phyloP scores from a whole-genome alignment of 768 basidiomycete genomes.

The Boletus vermiculosoides region DNA sequence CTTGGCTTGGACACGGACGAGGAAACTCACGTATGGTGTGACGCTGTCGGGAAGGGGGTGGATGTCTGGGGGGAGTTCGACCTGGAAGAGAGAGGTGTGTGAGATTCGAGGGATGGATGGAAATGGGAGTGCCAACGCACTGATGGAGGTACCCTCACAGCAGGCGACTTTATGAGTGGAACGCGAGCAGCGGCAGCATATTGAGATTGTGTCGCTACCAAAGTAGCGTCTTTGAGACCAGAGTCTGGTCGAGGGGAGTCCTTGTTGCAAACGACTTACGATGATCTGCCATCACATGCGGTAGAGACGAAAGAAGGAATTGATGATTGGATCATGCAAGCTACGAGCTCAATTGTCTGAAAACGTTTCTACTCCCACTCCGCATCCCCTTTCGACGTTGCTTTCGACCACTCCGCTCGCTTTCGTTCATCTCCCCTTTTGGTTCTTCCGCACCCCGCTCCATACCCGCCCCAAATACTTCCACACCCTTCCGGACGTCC shows the following conservation, averaged over 20 bases:
- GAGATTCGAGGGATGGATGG: background rate
- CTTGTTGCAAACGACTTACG: slow-evolving; percentile 15
- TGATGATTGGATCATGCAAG: background rate
- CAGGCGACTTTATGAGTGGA: slow-evolving; percentile 91
- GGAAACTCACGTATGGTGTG: slow-evolving; percentile 70
- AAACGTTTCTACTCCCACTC: slow-evolving; percentile 89
- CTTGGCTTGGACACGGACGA: background rate
- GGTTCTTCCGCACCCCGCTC: slow-evolving; percentile 69
- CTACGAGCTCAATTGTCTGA: slow-evolving; percentile 39
- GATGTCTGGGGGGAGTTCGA: slow-evolving; percentile 85
- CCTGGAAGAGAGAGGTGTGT: slow-evolving; percentile 43
- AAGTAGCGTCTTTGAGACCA: background rate
- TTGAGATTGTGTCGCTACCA: slow-evolving; percentile 49
- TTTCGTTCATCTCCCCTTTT: slow-evolving; percentile 51
- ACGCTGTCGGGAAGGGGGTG: slow-evolving; percentile 93
- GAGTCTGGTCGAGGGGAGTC: background rate
- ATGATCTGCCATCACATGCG: slow-evolving; percentile 17
- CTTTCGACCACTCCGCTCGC: slow-evolving; percentile 75
- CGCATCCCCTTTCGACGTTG: slow-evolving; percentile 75
- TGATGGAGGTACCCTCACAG: slow-evolving; percentile 78
- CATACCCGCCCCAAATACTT: slow-evolving; percentile 85
- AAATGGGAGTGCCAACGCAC: slow-evolving; percentile 41
- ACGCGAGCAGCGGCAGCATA: slow-evolving; percentile 74
- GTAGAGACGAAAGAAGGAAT: background rate
- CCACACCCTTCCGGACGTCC: slow-evolving; percentile 57